Evolutionary conservation across 164 flowering plant species (phyloP).

Genomic region (Echeveria elegans): DNA sequence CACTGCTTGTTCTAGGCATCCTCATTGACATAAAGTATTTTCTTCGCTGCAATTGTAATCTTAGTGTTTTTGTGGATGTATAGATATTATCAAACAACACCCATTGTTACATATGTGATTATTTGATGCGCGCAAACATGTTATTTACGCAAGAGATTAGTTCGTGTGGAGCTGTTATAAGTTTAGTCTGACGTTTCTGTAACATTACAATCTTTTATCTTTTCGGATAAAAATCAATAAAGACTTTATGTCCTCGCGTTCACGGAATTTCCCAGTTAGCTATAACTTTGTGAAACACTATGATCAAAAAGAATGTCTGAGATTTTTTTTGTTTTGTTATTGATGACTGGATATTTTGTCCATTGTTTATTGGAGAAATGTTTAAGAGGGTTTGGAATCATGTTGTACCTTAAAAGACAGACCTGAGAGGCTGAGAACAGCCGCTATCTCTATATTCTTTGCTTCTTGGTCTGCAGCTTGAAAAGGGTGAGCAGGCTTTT

Average conservation of each 20-base stretch:
- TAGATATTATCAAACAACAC: not conserved
- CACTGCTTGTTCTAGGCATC: constrained; percentile 38
- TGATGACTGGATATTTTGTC: not conserved
- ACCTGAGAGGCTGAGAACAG: not conserved
- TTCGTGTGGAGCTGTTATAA: too few species aligned
- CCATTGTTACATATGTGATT: not conserved
- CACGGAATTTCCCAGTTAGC: not conserved
- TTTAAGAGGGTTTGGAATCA: not conserved
- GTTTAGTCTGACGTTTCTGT: too few species aligned
- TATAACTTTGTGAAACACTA: not conserved
- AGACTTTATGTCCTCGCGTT: too few species aligned
- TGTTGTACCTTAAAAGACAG: constrained; percentile 1
- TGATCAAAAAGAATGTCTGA: too few species aligned
- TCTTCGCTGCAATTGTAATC: not conserved
- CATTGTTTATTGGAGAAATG: not conserved
- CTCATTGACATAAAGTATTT: constrained; percentile 13
- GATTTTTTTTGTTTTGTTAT: too few species aligned
- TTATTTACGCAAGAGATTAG: not conserved
- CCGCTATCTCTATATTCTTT: not conserved
- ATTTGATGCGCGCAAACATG: not conserved
- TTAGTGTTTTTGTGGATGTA: not conserved
- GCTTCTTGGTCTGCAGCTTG: not conserved
- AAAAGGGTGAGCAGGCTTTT: not conserved
- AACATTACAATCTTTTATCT: too few species aligned
- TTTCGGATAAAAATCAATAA: too few species aligned